Evolutionary conservation across 257 asterid genomes (phyloP).

Genomic region (Jacaranda copaia): DNA sequence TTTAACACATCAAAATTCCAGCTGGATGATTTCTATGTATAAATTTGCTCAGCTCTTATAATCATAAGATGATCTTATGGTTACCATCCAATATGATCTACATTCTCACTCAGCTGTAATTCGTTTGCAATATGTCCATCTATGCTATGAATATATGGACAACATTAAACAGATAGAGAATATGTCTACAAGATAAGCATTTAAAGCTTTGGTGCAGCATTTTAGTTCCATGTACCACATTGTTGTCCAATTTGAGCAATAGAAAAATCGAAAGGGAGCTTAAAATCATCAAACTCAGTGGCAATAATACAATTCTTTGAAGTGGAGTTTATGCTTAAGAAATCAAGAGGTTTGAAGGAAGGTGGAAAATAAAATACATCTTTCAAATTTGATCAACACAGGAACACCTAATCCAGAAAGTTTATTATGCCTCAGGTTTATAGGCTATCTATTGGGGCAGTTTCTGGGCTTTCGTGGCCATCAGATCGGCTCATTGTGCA

Average conservation of each 20-base stretch:
- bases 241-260: background rate
- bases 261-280: background rate
- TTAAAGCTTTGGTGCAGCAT: background rate
- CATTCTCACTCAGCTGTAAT: background rate
- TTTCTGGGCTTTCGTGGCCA: conserved; percentile 82
- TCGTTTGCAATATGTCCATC: conserved; percentile 12
- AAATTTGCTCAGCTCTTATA: background rate
- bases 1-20: background rate
- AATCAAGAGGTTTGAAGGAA: background rate
- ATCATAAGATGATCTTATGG: background rate
- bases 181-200: background rate
- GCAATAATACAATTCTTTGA: background rate
- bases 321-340: conserved; percentile 4
- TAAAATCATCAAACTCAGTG: background rate
- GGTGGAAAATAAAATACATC: background rate
- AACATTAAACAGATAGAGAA: background rate
- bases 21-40: background rate
- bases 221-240: background rate
- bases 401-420: conserved; percentile 37
- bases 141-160: background rate
- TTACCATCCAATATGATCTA: background rate
- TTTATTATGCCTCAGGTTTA: conserved; percentile 65
- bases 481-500: conserved; percentile 75
- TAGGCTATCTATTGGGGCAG: conserved; percentile 91
- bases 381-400: background rate